Evolutionary conservation across 2,329 filamentous ascomycete genomes (phyloP), one percentile per base, ranked within the genome.

Genomic region (Peltaster fructicola): DNA sequence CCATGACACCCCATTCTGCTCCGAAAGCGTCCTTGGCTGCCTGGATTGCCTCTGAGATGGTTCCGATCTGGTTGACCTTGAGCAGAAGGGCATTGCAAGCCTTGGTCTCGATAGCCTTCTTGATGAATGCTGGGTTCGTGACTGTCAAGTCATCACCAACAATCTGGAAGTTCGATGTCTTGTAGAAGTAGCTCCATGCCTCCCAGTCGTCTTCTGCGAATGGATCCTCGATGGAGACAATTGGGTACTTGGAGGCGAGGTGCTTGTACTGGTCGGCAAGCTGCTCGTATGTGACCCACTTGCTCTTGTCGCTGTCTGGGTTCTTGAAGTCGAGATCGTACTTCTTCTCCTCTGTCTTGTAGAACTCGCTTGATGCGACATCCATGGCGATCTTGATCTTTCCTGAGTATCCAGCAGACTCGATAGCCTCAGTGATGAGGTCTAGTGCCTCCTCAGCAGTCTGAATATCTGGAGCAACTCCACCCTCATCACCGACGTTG

Each of bases 311-410:
- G 56, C 77, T 88, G 38, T 95, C 76, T 49, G 88, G 85, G 73
- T 98, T 98, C 80, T 98, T 95, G 80, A 95, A 98, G 75, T 95
- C 88, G 39, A 98, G 70, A 54, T 98, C 88, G 71, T 98, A 98
- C 70, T 95, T 95, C 78, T 95, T 93, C 54, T 63, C 85, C 25
- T 88, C 80, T 24, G 49, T 43, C 53, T 95, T 95, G 77, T 98
- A 98, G 71, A 98, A 98, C 61, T 98, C 88, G 66, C 79, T 91
- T 39, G 88, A 93, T 40, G 88, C 88, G 53, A 95, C 85, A 51
- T 98, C 88, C 82, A 98, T 91, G 54, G 88, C 88, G 48, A 98
- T 98, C 59, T 91, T 80, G 56, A 98, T 74, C 68, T 88, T 66
- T 57, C 85, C 88, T 31, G 77, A 82, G 68, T 98, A 95, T 42